Conservation (phyloP, 1,139 yeast genomes). For the Yamadazyma sp. region DNA sequence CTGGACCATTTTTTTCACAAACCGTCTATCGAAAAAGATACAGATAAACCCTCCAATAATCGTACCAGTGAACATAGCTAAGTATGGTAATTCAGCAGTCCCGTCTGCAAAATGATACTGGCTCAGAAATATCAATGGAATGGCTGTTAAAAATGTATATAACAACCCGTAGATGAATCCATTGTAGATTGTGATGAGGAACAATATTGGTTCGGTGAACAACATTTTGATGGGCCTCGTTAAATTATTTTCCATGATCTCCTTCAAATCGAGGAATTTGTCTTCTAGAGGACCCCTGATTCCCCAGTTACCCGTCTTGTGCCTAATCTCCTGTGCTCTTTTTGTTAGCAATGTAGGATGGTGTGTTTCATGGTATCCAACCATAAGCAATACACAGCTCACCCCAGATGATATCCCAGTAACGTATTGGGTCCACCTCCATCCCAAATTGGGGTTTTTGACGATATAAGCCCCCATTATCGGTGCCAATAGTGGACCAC, state of each 20-base stretch:
- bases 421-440: constrained; percentile 60
- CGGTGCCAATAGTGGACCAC: constrained; percentile 46
- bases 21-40: constrained; percentile 25
- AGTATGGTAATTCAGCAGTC: constrained; percentile 59
- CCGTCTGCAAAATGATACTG: constrained; percentile 57
- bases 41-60: constrained; percentile 50
- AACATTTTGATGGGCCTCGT: constrained; percentile 69
- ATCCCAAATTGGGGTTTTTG: constrained; percentile 34
- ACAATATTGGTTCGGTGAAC: constrained; percentile 66
- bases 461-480: constrained; percentile 34
- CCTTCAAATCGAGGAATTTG: constrained; percentile 55
- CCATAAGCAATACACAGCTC: constrained; percentile 26
- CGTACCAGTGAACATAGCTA: constrained; percentile 61
- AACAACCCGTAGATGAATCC: constrained; percentile 82
- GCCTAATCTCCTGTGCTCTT: constrained; percentile 61
- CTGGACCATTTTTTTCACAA: constrained; percentile 21
- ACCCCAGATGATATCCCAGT: constrained; percentile 47
- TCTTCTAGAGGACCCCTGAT: constrained; percentile 82
- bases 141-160: constrained; percentile 72
- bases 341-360: constrained; percentile 47
- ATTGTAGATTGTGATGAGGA: constrained; percentile 67
- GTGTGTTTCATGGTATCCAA: constrained; percentile 48
- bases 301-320: constrained; percentile 64
- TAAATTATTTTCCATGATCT: constrained; percentile 64
- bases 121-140: constrained; percentile 65